phyloP scores from a whole-genome alignment of 179 eudicot species.

The Vitellaria paradoxa region DNA sequence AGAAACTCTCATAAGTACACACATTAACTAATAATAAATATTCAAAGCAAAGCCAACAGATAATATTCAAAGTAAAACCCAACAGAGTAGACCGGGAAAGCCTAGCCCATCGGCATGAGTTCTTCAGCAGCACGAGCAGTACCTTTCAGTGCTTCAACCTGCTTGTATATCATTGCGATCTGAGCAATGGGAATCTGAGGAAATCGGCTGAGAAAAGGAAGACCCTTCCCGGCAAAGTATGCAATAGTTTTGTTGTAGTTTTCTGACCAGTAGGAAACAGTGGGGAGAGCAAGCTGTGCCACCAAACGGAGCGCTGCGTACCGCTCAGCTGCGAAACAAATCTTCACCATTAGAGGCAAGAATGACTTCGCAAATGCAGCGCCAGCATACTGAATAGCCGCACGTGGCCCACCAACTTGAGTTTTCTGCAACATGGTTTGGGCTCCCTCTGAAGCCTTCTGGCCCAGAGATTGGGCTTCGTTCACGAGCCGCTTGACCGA shows the following conservation, averaged over 20 bases:
- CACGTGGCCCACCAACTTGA: constrained; percentile 45
- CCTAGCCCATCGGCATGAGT: neutral
- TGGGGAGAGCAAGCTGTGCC: constrained; percentile 46
- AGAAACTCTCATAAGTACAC: neutral
- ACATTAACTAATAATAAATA: neutral
- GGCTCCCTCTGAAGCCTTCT: constrained; percentile 32
- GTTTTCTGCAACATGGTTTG: constrained; percentile 37
- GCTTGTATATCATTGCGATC: constrained; percentile 56
- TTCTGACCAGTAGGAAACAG: constrained; percentile 46
- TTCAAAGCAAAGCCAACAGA: neutral
- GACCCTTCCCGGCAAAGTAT: constrained; percentile 35
- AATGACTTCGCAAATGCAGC: constrained; percentile 30
- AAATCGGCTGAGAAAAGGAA: constrained; percentile 29
- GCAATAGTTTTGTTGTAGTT: constrained; percentile 47
- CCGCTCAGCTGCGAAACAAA: constrained; percentile 44
- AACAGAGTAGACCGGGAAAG: neutral
- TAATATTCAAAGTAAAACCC: neutral
- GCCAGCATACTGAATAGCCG: constrained; percentile 48
- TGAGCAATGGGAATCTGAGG: constrained; percentile 60
- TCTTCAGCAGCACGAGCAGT: constrained; percentile 7
- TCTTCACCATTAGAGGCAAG: constrained; percentile 27
- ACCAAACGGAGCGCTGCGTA: constrained; percentile 38
- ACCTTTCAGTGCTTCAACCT: constrained; percentile 30
- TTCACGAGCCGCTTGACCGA: constrained; percentile 40
- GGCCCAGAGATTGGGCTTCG: constrained; percentile 22